Percentiles rank a stretch among this genome's conserved stretches.
Evolutionary conservation across 2,329 filamentous ascomycete genomes (phyloP).

Genomic region (Phyllosticta paracitricarpa): DNA sequence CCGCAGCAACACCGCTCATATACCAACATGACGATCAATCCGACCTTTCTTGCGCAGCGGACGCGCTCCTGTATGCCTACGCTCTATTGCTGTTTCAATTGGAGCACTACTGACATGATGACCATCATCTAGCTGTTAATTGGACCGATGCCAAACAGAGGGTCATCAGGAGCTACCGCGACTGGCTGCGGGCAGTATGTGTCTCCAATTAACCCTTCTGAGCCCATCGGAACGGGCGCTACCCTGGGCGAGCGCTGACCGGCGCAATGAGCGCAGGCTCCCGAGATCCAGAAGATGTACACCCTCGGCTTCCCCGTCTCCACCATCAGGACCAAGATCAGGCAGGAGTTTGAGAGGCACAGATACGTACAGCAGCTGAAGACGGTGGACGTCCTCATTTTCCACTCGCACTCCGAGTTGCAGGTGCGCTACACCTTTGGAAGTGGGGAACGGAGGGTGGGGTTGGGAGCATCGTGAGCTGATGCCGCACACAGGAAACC

Average conservation of each 20-base stretch:
- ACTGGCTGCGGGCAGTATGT: conserved; percentile 94
- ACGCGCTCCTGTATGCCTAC: conserved; percentile 40
- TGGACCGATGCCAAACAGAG: conserved; percentile 80
- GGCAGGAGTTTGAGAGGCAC: conserved; percentile 94
- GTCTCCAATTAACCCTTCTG: conserved; percentile 1
- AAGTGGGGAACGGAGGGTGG: neutral
- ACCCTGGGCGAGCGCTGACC: neutral
- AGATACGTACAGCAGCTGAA: conserved; percentile 83
- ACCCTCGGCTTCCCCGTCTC: conserved; percentile 81
- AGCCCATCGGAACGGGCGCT: neutral
- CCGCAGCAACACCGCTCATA: conserved; percentile 31
- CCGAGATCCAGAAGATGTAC: conserved; percentile 97
- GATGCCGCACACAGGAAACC: conserved; percentile 59
- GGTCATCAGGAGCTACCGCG: conserved; percentile 81
- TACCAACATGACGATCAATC: conserved; percentile 74
- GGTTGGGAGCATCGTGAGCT: neutral
- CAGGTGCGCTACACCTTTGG: conserved; percentile 52
- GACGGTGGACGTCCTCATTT: conserved; percentile 80
- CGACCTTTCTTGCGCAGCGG: conserved; percentile 69
- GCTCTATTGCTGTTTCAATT: neutral
- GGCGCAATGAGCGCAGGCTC: conserved; percentile 51
- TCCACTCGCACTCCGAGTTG: conserved; percentile 86
- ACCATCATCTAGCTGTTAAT: conserved; percentile 57
- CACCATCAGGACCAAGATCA: conserved; percentile 79
- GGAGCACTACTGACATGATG: conserved; percentile 15